Evolutionary conservation across 2,329 filamentous ascomycete species (phyloP).

Genomic region (Magnaporthales sp.): DNA sequence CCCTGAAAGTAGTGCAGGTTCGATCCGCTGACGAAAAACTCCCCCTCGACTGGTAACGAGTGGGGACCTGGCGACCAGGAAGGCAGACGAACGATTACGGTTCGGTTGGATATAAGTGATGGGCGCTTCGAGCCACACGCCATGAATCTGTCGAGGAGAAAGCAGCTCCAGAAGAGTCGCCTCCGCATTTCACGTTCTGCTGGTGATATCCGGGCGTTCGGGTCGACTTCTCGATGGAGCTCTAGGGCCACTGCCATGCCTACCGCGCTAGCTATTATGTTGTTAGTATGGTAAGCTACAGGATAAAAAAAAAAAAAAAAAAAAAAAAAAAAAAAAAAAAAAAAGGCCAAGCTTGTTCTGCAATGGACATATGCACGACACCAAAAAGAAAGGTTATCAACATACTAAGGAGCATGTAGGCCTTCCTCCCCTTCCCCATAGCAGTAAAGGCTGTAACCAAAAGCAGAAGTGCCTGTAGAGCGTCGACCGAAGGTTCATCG

Average conservation of each 20-base stretch:
- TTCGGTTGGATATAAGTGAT: slow-evolving; percentile 70
- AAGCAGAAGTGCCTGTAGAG: slow-evolving; percentile 65
- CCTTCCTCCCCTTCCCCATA: slow-evolving; percentile 71
- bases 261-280: slow-evolving; percentile 54
- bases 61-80: slow-evolving; percentile 59
- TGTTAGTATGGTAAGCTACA: slow-evolving; percentile 14
- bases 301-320: slow-evolving; percentile 16
- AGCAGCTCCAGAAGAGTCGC: slow-evolving; percentile 84
- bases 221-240: slow-evolving; percentile 66
- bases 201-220: slow-evolving; percentile 50
- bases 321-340: background rate
- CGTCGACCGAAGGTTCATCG: slow-evolving; percentile 74
- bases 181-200: slow-evolving; percentile 68
- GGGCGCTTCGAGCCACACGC: slow-evolving; percentile 75
- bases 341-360: background rate
- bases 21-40: slow-evolving; percentile 72
- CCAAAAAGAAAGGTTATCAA: background rate
- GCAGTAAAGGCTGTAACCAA: slow-evolving; percentile 70
- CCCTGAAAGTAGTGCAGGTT: slow-evolving; percentile 67
- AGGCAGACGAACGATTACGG: slow-evolving; percentile 65
- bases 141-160: slow-evolving; percentile 76
- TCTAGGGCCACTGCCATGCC: slow-evolving; percentile 80
- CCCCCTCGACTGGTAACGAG: slow-evolving; percentile 60
- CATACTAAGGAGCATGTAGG: slow-evolving; percentile 77
- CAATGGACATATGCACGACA: background rate